These are phyloP conservation scores for Puccinia polysora DNA, from an alignment of 1,284 basidiomycete species.

Conservation along the genomic window DNA sequence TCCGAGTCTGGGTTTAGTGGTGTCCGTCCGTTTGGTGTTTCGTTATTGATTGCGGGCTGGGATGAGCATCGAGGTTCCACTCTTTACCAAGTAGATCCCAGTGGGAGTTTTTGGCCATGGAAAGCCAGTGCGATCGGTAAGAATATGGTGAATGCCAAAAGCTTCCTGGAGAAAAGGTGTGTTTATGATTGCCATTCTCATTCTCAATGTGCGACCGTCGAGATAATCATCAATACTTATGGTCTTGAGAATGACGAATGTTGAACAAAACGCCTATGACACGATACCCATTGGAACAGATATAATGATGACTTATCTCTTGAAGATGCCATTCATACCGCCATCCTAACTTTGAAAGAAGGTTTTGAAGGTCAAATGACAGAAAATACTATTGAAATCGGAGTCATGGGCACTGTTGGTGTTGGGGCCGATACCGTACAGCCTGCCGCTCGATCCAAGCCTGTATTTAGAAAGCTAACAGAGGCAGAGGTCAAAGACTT, in stretches of 20 bases:
- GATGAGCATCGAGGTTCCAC: conserved; percentile 84
- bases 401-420: conserved; percentile 73
- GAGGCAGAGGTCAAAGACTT: conserved; percentile 95
- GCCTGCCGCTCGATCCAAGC: conserved; percentile 59
- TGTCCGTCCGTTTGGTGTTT: conserved; percentile 96
- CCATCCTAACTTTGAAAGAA: conserved; percentile 95
- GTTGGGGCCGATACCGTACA: conserved; percentile 63
- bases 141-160: conserved; percentile 99
- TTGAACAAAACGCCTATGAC: no score
- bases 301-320: conserved; percentile 99
- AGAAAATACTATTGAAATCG: conserved; percentile 98
- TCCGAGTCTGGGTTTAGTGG: conserved; percentile 65
- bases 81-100: conserved; percentile 97
- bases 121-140: conserved; percentile 99
- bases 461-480: conserved; percentile 85
- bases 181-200: no score
- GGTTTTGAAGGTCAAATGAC: conserved; percentile 99
- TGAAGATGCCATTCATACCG: conserved; percentile 98
- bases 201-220: no score
- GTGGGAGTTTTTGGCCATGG: conserved; percentile 99
- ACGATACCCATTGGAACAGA: conserved; percentile 60
- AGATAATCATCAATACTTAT: no score
- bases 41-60: conserved; percentile 92
- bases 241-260: no score
- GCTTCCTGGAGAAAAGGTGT: conserved; percentile 80